Conservation (phyloP, 768 basidiomycete genomes). For the Boletus subcaerulescens region DNA sequence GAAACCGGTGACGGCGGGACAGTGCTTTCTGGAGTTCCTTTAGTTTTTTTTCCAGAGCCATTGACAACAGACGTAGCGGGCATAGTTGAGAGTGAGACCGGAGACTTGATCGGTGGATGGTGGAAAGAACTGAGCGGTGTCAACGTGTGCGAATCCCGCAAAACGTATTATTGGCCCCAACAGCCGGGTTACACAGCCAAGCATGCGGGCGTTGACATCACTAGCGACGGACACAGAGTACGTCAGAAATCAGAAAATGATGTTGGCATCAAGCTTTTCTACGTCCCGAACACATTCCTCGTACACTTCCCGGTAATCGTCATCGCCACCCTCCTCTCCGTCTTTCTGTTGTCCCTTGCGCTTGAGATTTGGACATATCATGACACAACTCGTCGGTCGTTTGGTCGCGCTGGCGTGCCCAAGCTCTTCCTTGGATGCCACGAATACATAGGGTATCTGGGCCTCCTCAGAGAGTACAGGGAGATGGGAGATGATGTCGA, state of each 20-base stretch:
- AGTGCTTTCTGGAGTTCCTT: constrained; percentile 25
- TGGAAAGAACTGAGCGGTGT: constrained; percentile 15
- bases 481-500: constrained; percentile 97
- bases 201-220: not conserved
- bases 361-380: constrained; percentile 84
- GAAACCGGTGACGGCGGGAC: constrained; percentile 27
- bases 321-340: constrained; percentile 63
- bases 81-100: constrained; percentile 17
- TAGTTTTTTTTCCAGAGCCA: constrained; percentile 32
- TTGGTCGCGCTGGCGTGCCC: constrained; percentile 96
- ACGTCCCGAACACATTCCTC: constrained; percentile 87
- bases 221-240: not conserved
- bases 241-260: constrained; percentile 50
- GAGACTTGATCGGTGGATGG: constrained; percentile 23
- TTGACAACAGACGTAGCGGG: constrained; percentile 48
- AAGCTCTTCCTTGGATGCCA: constrained; percentile 90
- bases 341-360: constrained; percentile 63
- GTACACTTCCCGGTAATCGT: constrained; percentile 85
- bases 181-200: not conserved
- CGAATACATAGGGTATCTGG: constrained; percentile 85
- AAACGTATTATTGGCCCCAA: not conserved
- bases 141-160: constrained; percentile 18
- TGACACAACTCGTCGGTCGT: constrained; percentile 96
- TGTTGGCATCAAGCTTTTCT: constrained; percentile 67
- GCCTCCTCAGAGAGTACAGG: constrained; percentile 95